Evolutionary conservation across 305 asterid genomes (phyloP).

Genomic region (Fraxinus sp.): DNA sequence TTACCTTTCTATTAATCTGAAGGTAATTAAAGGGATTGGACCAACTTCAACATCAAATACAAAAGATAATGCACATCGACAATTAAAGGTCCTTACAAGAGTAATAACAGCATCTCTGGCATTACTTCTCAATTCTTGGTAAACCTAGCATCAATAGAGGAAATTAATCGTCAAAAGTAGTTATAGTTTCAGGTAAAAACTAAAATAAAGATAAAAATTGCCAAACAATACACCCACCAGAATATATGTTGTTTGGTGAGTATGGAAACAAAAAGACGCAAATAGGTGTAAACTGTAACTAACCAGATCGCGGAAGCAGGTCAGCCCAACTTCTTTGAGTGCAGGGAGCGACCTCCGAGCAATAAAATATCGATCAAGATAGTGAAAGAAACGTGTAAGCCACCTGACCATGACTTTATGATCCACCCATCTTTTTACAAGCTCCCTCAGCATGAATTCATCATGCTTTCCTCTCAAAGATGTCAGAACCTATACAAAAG

Average conservation of each 20-base stretch:
- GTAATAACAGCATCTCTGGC: constrained; percentile 42
- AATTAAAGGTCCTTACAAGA: constrained; percentile 29
- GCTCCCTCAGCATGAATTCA: constrained; percentile 48
- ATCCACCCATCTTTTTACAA: constrained; percentile 45
- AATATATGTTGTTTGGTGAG: background rate
- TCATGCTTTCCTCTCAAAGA: constrained; percentile 40
- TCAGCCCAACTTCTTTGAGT: constrained; percentile 36
- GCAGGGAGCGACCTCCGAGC: constrained; percentile 29
- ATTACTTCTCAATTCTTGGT: constrained; percentile 35
- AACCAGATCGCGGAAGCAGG: constrained; percentile 47
- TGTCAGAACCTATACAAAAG: constrained; percentile 39
- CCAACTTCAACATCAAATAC: background rate
- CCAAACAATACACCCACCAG: background rate
- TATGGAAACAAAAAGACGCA: background rate
- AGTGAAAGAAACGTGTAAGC: constrained; percentile 48
- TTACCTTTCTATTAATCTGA: background rate
- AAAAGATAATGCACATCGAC: background rate
- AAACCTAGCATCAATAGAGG: constrained; percentile 32
- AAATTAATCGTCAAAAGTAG: background rate
- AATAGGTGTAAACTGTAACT: background rate
- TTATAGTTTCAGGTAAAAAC: background rate
- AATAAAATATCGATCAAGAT: constrained; percentile 44
- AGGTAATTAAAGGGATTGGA: background rate
- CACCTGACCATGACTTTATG: constrained; percentile 52
- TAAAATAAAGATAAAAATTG: background rate